phyloP scores from a whole-genome alignment of 805 yeast genomes.

The Candida odintsovae region DNA sequence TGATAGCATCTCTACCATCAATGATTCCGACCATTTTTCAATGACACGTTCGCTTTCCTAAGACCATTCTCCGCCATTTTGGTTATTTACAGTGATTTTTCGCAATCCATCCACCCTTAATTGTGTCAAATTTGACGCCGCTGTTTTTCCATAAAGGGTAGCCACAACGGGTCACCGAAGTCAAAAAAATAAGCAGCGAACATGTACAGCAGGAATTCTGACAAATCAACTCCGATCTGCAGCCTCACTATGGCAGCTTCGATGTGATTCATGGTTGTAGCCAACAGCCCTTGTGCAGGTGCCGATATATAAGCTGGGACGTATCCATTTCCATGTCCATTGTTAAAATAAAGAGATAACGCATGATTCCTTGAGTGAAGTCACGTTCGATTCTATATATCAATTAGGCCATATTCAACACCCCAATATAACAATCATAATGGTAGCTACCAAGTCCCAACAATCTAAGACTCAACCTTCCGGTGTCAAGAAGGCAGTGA shows the following conservation, averaged over 20 bases:
- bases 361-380: too few species aligned
- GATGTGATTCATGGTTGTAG: background rate
- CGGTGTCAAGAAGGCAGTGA: slow-evolving; percentile 10
- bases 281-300: background rate
- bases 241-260: background rate
- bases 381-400: too few species aligned
- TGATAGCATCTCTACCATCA: too few species aligned
- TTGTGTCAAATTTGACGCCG: slow-evolving; percentile 4
- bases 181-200: too few species aligned
- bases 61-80: background rate
- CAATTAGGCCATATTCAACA: too few species aligned
- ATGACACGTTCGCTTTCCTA: background rate
- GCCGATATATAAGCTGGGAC: background rate
- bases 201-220: background rate
- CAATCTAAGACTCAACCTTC: background rate
- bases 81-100: background rate
- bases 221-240: background rate
- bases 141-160: background rate
- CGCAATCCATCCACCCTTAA: background rate
- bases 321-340: background rate
- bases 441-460: background rate
- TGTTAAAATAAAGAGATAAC: too few species aligned
- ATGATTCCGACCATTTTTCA: too few species aligned
- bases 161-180: slow-evolving; percentile 1
- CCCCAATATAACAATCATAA: background rate